Evolutionary conservation across 306 rosid species (phyloP).

Genomic region (Boehmeria nivea): DNA sequence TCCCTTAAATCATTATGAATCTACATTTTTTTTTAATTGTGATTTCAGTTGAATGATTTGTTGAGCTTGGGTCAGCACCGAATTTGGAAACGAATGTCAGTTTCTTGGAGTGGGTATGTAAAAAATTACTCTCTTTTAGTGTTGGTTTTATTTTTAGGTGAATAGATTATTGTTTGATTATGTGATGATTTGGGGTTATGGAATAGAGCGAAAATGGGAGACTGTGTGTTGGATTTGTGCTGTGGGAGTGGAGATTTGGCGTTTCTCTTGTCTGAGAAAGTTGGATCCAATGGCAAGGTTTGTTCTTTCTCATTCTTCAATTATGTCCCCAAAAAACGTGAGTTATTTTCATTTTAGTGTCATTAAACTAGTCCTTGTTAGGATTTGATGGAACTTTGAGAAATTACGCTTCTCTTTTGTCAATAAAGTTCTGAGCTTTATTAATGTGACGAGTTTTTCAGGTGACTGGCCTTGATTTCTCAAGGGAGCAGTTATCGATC

Average conservation of each 20-base stretch:
- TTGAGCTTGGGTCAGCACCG: constrained; percentile 88
- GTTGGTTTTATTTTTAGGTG: no score
- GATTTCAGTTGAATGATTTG: constrained; percentile 59
- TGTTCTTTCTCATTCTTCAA: no score
- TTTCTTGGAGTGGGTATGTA: constrained; percentile 70
- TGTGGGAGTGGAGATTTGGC: constrained; percentile 95
- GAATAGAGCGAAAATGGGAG: constrained; percentile 64
- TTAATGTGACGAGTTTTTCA: constrained; percentile 20
- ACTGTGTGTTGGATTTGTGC: constrained; percentile 75
- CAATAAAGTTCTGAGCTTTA: no score
- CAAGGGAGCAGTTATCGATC: constrained; percentile 50
- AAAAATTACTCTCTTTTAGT: background rate
- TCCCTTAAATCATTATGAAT: background rate
- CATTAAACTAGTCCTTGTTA: background rate
- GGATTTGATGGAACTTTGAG: background rate
- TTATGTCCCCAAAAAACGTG: background rate
- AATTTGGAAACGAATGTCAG: constrained; percentile 85
- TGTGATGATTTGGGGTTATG: background rate
- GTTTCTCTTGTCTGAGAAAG: constrained; percentile 66
- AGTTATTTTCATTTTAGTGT: background rate
- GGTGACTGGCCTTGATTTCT: constrained; percentile 75
- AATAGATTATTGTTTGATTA: background rate
- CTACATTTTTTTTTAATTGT: background rate
- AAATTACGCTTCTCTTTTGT: no score
- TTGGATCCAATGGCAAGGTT: constrained; percentile 58